phyloP scores from a whole-genome alignment of 1,139 yeast genomes.

The Suhomyces terraborum region DNA sequence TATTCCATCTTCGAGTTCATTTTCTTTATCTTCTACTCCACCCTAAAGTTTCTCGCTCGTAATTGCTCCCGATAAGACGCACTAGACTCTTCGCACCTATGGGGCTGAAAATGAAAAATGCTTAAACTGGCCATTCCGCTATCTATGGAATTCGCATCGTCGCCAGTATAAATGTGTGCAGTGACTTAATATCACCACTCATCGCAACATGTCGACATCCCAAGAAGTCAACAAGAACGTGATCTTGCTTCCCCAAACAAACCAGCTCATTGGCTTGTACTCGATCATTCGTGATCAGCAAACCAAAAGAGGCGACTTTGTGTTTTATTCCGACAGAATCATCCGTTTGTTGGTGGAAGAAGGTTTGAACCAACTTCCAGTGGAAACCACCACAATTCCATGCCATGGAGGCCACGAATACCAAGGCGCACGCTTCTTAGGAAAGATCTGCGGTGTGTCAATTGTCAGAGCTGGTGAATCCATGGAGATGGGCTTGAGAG shows the following conservation, averaged over 20 bases:
- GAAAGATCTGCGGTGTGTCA: conserved; percentile 96
- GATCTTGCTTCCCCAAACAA: conserved; percentile 77
- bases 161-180: background rate
- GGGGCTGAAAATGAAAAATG: background rate
- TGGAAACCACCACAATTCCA: conserved; percentile 60
- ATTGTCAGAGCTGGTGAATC: conserved; percentile 98
- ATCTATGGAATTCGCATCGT: conserved; percentile 1
- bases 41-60: too few species aligned
- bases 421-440: conserved; percentile 80
- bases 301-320: conserved; percentile 87
- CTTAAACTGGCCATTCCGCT: conserved; percentile 2
- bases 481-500: conserved; percentile 97
- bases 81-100: background rate
- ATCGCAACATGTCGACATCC: conserved; percentile 24
- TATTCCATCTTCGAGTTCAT: too few species aligned
- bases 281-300: conserved; percentile 82
- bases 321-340: conserved; percentile 92
- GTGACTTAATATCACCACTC: conserved; percentile 2
- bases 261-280: conserved; percentile 83
- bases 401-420: conserved; percentile 78
- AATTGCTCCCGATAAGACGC: background rate
- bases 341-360: conserved; percentile 91
- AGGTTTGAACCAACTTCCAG: conserved; percentile 91
- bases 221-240: conserved; percentile 52
- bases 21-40: too few species aligned